Conservation (phyloP, 257 asterid genomes). For the Asclepias syriaca region DNA sequence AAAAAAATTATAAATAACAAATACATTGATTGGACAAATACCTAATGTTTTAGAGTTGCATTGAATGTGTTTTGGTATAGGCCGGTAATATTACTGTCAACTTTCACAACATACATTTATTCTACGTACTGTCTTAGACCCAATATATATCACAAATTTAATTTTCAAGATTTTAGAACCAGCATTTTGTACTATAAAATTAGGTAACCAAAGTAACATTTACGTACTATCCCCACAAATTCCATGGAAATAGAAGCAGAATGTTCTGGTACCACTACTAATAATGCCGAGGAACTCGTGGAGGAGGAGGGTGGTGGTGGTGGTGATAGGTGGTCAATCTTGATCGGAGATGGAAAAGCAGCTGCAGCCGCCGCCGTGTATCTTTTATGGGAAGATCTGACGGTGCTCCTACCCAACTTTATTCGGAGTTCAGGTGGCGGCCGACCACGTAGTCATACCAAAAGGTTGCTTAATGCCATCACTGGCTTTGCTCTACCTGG, state of each 20-base stretch:
- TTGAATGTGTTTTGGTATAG: too few species aligned
- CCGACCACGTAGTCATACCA: conserved; percentile 40
- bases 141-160: too few species aligned
- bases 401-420: conserved; percentile 60
- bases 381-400: conserved; percentile 73
- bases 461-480: conserved; percentile 53
- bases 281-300: background rate
- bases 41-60: too few species aligned
- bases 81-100: background rate
- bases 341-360: too few species aligned
- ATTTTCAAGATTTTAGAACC: too few species aligned
- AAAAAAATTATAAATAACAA: too few species aligned
- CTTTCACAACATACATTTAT: too few species aligned
- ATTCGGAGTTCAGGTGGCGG: conserved; percentile 19
- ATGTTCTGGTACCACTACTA: background rate
- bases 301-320: background rate
- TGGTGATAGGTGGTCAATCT: background rate
- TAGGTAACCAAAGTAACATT: too few species aligned
- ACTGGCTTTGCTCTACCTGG: conserved; percentile 81
- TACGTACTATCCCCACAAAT: background rate
- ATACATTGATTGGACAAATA: too few species aligned
- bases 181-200: background rate
- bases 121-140: too few species aligned
- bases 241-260: background rate
- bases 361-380: conserved; percentile 21